Evolutionary conservation across 2,329 filamentous ascomycete species (phyloP).

Genomic region (Pyrenochaeta sp.): DNA sequence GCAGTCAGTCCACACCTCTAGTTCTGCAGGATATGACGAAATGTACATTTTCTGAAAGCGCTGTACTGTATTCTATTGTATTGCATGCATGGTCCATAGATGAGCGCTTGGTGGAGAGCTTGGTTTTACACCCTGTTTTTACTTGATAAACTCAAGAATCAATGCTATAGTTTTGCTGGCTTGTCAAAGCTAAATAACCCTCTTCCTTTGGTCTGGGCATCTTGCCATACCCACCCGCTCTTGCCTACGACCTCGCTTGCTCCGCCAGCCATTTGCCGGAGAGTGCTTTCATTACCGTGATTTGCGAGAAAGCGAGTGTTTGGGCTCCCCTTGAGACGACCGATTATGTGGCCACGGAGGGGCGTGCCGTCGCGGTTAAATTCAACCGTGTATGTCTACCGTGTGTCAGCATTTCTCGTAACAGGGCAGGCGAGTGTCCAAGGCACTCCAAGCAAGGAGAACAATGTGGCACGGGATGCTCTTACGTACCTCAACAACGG

Average conservation of each 20-base stretch:
- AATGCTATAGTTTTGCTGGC: slow-evolving; percentile 22
- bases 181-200: slow-evolving; percentile 41
- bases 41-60: too few species aligned
- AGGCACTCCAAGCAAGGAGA: background rate
- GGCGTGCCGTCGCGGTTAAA: slow-evolving; percentile 63
- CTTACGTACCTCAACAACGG: slow-evolving; percentile 60
- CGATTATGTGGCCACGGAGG: slow-evolving; percentile 60
- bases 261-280: slow-evolving; percentile 55
- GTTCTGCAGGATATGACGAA: too few species aligned
- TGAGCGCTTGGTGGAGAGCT: too few species aligned
- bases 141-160: too few species aligned
- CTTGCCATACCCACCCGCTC: slow-evolving; percentile 55
- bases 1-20: too few species aligned
- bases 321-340: slow-evolving; percentile 55
- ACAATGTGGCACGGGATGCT: background rate
- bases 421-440: background rate
- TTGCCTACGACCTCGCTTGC: slow-evolving; percentile 60
- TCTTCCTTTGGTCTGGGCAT: slow-evolving; percentile 34
- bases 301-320: slow-evolving; percentile 66
- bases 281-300: slow-evolving; percentile 60
- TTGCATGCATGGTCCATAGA: too few species aligned
- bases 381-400: slow-evolving; percentile 68
- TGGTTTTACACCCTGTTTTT: too few species aligned
- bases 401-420: slow-evolving; percentile 3
- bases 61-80: too few species aligned